phyloP scores from a whole-genome alignment of 768 basidiomycete species.

The Russula ochroleuca region DNA sequence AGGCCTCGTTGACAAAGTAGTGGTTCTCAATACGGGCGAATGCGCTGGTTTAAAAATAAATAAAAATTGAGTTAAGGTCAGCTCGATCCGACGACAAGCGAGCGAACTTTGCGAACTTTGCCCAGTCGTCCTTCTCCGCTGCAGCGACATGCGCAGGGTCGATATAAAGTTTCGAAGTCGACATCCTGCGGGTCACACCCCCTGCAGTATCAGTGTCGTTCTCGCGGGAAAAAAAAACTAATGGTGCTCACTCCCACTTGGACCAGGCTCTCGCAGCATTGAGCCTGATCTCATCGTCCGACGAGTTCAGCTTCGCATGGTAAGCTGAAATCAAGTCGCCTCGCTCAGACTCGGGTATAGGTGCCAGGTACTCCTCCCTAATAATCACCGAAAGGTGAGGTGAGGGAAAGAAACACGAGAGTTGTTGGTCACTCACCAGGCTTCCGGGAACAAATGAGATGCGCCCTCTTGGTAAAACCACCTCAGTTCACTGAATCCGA shows the following conservation, averaged over 20 bases:
- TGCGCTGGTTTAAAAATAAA: conserved; percentile 44
- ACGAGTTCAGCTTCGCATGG: conserved; percentile 69
- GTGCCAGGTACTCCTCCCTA: conserved; percentile 80
- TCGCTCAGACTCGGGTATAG: conserved; percentile 78
- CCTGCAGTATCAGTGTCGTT: not conserved
- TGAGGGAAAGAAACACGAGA: not conserved
- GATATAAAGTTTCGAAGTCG: conserved; percentile 68
- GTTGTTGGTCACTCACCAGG: conserved; percentile 50
- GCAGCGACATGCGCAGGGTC: conserved; percentile 64
- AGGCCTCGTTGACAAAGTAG: conserved; percentile 87
- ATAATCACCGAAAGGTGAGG: not conserved
- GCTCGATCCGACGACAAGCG: not conserved
- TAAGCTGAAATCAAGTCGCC: conserved; percentile 80
- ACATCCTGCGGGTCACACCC: conserved; percentile 55
- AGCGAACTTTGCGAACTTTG: conserved; percentile 45
- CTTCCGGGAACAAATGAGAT: conserved; percentile 80
- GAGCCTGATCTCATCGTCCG: conserved; percentile 59
- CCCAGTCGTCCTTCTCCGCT: conserved; percentile 69
- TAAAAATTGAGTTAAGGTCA: not conserved
- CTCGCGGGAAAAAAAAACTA: not conserved
- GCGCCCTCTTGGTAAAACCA: conserved; percentile 93
- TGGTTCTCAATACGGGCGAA: conserved; percentile 90
- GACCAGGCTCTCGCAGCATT: conserved; percentile 81
- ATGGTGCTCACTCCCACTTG: conserved; percentile 78
- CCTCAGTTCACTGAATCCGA: conserved; percentile 56